A percentile compares a stretch with the other conserved stretches of the same genome.
Conservation (phyloP, 1,139 yeast genomes). For the Candida freyschussii region DNA sequence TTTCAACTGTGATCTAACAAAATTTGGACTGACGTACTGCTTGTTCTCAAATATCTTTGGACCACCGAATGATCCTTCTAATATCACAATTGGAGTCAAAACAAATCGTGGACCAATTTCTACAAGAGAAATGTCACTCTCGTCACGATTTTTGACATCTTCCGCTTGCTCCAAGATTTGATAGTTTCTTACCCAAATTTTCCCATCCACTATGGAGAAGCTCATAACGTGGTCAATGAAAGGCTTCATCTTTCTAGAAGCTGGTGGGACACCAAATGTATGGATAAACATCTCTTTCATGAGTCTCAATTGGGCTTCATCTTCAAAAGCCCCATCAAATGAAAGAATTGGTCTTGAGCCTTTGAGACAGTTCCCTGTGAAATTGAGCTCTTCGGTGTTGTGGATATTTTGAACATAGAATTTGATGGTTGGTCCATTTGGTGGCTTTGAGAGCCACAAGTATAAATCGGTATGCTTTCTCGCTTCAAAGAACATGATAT, state of each 20-base stretch:
- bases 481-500: slow-evolving; percentile 89
- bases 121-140: slow-evolving; percentile 64
- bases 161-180: slow-evolving; percentile 78
- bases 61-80: slow-evolving; percentile 97
- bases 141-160: slow-evolving; percentile 42
- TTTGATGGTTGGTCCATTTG: slow-evolving; percentile 95
- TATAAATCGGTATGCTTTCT: slow-evolving; percentile 95
- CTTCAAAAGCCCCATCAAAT: slow-evolving; percentile 76
- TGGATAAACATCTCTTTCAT: slow-evolving; percentile 84
- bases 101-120: slow-evolving; percentile 98
- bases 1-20: slow-evolving; percentile 84
- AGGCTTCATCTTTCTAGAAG: slow-evolving; percentile 91
- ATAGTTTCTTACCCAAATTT: slow-evolving; percentile 93
- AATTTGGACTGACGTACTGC: slow-evolving; percentile 94
- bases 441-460: slow-evolving; percentile 93
- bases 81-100: slow-evolving; percentile 81
- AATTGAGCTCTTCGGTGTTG: slow-evolving; percentile 92
- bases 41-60: slow-evolving; percentile 96
- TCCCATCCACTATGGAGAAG: slow-evolving; percentile 86
- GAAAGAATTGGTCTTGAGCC: slow-evolving; percentile 96
- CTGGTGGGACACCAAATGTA: slow-evolving; percentile 93
- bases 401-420: slow-evolving; percentile 93
- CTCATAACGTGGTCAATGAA: slow-evolving; percentile 94
- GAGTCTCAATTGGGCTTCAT: slow-evolving; percentile 58
- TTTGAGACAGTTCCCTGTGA: slow-evolving; percentile 91